Conservation (phyloP, 228 moss, liverwort and hornwort species). For the Sphagnum magellanicum region DNA sequence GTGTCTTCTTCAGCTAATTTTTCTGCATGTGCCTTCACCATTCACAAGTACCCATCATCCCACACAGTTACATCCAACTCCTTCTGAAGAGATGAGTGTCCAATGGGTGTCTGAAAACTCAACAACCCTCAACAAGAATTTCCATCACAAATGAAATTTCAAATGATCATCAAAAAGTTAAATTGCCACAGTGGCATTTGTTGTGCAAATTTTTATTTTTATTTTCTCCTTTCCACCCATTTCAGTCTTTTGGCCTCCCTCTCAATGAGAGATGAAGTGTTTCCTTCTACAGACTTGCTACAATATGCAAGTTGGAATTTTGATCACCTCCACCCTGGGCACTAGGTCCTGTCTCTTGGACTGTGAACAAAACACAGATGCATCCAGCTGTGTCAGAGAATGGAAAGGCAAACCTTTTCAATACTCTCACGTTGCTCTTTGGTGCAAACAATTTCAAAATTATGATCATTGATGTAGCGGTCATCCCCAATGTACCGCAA, state of each 20-base stretch:
- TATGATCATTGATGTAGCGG: constrained; percentile 69
- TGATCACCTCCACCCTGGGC: background rate
- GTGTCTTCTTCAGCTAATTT: constrained; percentile 21
- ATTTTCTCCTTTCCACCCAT: background rate
- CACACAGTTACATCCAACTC: constrained; percentile 7
- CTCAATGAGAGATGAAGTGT: background rate
- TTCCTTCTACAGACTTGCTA: background rate
- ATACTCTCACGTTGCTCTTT: constrained; percentile 47
- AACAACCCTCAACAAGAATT: constrained; percentile 17
- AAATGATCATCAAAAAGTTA: background rate
- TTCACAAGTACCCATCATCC: too few relatives aligned
- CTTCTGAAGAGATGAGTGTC: constrained; percentile 19
- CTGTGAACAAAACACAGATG: too few relatives aligned
- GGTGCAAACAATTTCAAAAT: constrained; percentile 61
- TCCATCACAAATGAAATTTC: constrained; percentile 15
- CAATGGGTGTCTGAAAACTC: too few relatives aligned
- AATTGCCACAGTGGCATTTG: background rate
- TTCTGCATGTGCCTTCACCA: constrained; percentile 27
- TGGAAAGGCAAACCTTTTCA: constrained; percentile 15
- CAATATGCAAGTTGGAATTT: background rate
- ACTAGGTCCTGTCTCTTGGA: too few relatives aligned
- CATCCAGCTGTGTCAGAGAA: too few relatives aligned
- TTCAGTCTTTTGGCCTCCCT: constrained; percentile 1
- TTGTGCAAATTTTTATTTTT: background rate
- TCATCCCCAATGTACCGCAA: constrained; percentile 64